phyloP scores from a whole-genome alignment of 306 rosid genomes.

The Abrus precatorius region DNA sequence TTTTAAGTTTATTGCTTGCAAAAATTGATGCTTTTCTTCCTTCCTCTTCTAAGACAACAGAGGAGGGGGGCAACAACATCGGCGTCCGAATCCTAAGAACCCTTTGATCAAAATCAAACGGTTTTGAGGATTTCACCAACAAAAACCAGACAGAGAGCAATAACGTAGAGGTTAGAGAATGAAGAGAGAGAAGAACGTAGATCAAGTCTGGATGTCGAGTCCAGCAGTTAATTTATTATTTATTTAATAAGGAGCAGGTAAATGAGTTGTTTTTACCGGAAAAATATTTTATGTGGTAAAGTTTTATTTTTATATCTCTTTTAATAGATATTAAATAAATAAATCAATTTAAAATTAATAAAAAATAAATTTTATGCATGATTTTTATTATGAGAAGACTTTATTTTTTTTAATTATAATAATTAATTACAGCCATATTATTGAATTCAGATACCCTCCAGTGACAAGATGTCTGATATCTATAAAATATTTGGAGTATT shows the following conservation, averaged over 20 bases:
- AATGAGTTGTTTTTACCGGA: not conserved
- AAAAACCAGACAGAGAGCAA: constrained; percentile 19
- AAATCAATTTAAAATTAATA: no score
- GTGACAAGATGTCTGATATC: no score
- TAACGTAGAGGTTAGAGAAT: constrained; percentile 20
- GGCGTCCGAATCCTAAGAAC: constrained; percentile 30
- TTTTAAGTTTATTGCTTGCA: constrained; percentile 32
- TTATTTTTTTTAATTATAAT: no score
- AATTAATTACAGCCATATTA: no score
- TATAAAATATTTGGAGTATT: no score
- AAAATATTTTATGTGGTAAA: no score
- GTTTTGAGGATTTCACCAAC: constrained; percentile 18
- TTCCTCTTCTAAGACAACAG: constrained; percentile 28
- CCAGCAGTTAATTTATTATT: not conserved
- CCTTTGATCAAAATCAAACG: constrained; percentile 48
- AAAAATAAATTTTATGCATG: no score
- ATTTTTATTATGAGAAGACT: no score
- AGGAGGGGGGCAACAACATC: not conserved
- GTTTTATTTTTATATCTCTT: no score
- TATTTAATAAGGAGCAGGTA: constrained; percentile 6
- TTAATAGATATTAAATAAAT: no score
- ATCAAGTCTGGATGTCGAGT: not conserved
- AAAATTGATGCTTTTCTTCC: constrained; percentile 48
- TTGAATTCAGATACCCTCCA: no score
- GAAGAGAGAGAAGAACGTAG: constrained; percentile 22